A percentile compares a stretch with the other conserved stretches of the same genome.
Conservation (phyloP, 1,284 basidiomycete species). For the Puccinia hordei region DNA sequence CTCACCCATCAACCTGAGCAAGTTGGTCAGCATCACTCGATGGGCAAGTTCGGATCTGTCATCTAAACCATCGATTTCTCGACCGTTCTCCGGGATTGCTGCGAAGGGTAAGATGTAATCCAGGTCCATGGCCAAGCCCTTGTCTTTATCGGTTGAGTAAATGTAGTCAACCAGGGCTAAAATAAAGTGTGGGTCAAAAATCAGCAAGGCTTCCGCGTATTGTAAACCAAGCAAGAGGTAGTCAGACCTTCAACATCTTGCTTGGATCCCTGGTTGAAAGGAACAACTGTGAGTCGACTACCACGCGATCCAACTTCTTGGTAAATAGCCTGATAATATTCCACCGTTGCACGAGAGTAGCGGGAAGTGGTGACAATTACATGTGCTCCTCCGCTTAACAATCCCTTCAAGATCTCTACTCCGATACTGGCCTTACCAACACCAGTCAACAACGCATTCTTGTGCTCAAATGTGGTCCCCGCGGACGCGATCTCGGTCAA, state of each 20-base stretch:
- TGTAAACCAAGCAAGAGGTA: background rate
- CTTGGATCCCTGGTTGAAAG: conserved; percentile 97
- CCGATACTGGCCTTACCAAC: conserved; percentile 97
- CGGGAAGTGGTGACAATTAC: conserved; percentile 96
- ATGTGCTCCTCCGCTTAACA: conserved; percentile 91
- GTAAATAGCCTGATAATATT: conserved; percentile 98
- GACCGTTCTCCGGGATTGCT: conserved; percentile 95
- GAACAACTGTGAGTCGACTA: conserved; percentile 92
- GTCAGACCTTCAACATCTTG: conserved; percentile 77
- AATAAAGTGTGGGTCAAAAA: background rate
- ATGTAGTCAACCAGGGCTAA: conserved; percentile 91
- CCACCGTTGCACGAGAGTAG: conserved; percentile 88
- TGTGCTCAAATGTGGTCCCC: conserved; percentile 96
- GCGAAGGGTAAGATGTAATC: conserved; percentile 99
- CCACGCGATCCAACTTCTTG: conserved; percentile 92
- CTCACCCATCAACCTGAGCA: conserved; percentile 90
- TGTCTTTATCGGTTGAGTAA: conserved; percentile 70
- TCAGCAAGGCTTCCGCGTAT: background rate
- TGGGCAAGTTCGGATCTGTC: conserved; percentile 98
- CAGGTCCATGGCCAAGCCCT: conserved; percentile 79
- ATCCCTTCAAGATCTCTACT: conserved; percentile 93
- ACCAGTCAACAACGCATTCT: conserved; percentile 95
- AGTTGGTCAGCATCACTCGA: conserved; percentile 86
- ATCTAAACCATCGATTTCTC: conserved; percentile 94
- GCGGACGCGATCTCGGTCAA: conserved; percentile 96